These are phyloP conservation scores for Cornus suecica DNA, from an alignment of 148 eudicot genomes.

Conservation along the genomic window DNA sequence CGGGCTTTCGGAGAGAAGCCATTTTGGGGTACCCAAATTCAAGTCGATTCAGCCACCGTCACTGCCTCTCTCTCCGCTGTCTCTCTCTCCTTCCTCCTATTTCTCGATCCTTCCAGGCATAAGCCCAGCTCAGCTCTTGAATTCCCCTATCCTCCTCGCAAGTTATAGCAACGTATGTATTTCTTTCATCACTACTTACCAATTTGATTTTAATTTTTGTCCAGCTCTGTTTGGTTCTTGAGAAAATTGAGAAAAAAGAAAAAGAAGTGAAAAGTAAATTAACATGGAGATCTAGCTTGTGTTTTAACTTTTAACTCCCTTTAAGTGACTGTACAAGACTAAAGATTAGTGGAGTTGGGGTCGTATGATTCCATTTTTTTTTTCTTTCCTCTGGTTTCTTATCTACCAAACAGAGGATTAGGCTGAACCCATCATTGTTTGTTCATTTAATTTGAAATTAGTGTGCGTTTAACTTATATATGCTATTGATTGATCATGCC, in stretches of 20 bases:
- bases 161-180: slow-evolving; percentile 44
- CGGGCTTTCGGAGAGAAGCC: slow-evolving; percentile 39
- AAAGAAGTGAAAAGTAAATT: background rate
- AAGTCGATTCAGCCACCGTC: slow-evolving; percentile 77
- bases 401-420: background rate
- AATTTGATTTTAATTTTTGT: background rate
- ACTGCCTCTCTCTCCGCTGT: slow-evolving; percentile 51
- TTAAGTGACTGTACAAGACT: background rate
- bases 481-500: too few species aligned
- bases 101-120: slow-evolving; percentile 72
- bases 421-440: background rate
- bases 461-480: too few species aligned
- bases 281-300: background rate
- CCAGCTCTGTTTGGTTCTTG: background rate
- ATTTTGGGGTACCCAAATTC: slow-evolving; percentile 65
- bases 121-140: slow-evolving; percentile 64
- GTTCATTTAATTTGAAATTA: background rate
- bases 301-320: background rate
- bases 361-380: background rate
- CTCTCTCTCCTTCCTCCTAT: slow-evolving; percentile 57
- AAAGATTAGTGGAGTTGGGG: too few species aligned
- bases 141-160: slow-evolving; percentile 75
- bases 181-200: background rate
- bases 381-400: background rate
- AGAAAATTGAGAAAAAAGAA: background rate